phyloP scores from a whole-genome alignment of 192 early-diverging fungal species.

The Podila minutissima region DNA sequence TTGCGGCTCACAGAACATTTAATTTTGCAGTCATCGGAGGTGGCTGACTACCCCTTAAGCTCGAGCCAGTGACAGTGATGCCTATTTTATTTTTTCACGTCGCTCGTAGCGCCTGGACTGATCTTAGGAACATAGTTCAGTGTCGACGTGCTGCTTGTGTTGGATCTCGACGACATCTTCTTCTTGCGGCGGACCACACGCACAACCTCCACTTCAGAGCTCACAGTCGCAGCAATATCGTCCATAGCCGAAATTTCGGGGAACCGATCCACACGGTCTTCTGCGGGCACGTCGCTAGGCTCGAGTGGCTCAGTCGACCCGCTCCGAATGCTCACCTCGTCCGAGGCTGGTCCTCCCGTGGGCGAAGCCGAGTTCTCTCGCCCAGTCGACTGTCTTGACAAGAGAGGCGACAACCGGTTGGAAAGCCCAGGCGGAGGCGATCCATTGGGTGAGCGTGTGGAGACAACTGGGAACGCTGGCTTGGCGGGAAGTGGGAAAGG shows the following conservation, averaged over 20 bases:
- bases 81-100: too few relatives aligned
- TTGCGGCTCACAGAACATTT: too few relatives aligned
- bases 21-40: too few relatives aligned
- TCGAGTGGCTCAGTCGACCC: not conserved
- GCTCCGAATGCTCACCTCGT: not conserved
- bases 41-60: too few relatives aligned
- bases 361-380: not conserved
- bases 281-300: not conserved
- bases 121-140: too few relatives aligned
- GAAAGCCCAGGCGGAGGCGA: conserved; percentile 12
- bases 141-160: conserved; percentile 17
- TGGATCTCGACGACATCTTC: conserved; percentile 24
- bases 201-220: conserved; percentile 36
- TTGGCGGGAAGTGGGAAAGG: conserved; percentile 41
- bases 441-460: conserved; percentile 6
- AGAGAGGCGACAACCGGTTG: not conserved
- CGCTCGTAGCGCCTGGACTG: too few relatives aligned
- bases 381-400: not conserved
- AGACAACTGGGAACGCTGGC: conserved; percentile 38
- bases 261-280: conserved; percentile 24
- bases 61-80: too few relatives aligned
- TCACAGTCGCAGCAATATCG: not conserved
- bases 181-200: conserved; percentile 36
- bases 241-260: conserved; percentile 25
- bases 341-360: not conserved